phyloP scores from a whole-genome alignment of 768 basidiomycete genomes.

The Tulasnella calospora region DNA sequence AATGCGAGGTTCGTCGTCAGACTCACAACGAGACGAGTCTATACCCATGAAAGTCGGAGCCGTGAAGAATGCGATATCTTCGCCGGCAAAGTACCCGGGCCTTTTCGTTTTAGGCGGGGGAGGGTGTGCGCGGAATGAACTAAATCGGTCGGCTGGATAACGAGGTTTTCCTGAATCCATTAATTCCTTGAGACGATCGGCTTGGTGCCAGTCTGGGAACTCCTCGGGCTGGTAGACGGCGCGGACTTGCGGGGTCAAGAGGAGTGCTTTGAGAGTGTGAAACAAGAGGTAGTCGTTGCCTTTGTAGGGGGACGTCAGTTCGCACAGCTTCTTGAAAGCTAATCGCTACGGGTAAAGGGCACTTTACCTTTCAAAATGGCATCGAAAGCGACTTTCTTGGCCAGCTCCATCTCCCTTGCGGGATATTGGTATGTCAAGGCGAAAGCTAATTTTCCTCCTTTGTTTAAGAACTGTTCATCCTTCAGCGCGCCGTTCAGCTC shows the following conservation, averaged over 20 bases:
- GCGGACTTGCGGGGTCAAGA: neutral
- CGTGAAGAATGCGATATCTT: neutral
- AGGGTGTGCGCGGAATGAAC: neutral
- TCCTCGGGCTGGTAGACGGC: neutral
- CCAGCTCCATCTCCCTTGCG: neutral
- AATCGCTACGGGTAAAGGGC: neutral
- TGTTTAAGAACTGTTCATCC: constrained; percentile 7
- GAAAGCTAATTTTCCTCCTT: constrained; percentile 27
- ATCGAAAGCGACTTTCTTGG: neutral
- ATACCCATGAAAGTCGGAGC: constrained; percentile 4
- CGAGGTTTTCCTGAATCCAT: neutral
- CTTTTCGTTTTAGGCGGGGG: neutral
- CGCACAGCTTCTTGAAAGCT: neutral
- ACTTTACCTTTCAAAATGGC: neutral
- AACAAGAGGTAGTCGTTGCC: neutral
- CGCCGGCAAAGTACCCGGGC: neutral
- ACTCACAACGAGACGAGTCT: neutral
- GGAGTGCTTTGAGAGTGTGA: neutral
- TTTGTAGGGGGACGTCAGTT: neutral
- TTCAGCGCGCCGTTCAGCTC: neutral
- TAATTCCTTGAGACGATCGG: neutral
- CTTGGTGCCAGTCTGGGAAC: neutral
- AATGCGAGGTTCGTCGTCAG: neutral
- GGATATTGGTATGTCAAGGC: constrained; percentile 24
- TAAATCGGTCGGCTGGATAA: neutral